A percentile compares a stretch with the other conserved stretches of the same genome.
Evolutionary conservation across 345 rosid species (phyloP).

Genomic region (Populus ilicifolia): DNA sequence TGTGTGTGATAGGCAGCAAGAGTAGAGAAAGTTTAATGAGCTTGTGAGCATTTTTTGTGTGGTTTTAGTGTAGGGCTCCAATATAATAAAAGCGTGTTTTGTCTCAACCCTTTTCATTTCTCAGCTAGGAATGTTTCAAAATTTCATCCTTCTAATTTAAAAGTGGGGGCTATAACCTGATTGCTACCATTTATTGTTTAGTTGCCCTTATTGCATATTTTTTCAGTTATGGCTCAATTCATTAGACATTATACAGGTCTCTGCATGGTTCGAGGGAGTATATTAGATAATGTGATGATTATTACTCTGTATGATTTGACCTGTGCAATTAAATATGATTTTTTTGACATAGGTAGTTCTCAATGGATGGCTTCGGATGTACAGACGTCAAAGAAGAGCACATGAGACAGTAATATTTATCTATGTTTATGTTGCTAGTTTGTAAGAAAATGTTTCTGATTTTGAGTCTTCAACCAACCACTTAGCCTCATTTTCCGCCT

Average conservation of each 20-base stretch:
- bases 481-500: background rate
- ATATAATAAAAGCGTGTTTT: background rate
- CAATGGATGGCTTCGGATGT: conserved; percentile 90
- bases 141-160: background rate
- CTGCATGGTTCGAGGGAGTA: background rate
- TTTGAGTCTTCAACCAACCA: conserved; percentile 4
- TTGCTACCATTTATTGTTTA: background rate
- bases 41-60: background rate
- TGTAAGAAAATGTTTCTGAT: conserved; percentile 5
- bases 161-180: background rate
- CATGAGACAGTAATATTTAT: conserved; percentile 65
- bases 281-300: conserved; percentile 18
- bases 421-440: background rate
- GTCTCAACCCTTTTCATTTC: background rate
- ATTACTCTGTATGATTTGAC: conserved; percentile 15
- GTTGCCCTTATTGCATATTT: background rate
- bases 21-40: background rate
- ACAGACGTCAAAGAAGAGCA: conserved; percentile 71
- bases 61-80: background rate
- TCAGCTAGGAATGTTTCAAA: background rate
- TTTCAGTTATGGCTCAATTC: background rate
- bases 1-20: background rate
- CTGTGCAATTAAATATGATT: background rate
- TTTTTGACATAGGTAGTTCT: conserved; percentile 51
- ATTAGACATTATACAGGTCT: background rate